A percentile compares a stretch with the other conserved stretches of the same genome.
These are phyloP conservation scores for Westerdykella ornata DNA, from an alignment of 2,329 filamentous ascomycete genomes.

Conservation along the genomic window DNA sequence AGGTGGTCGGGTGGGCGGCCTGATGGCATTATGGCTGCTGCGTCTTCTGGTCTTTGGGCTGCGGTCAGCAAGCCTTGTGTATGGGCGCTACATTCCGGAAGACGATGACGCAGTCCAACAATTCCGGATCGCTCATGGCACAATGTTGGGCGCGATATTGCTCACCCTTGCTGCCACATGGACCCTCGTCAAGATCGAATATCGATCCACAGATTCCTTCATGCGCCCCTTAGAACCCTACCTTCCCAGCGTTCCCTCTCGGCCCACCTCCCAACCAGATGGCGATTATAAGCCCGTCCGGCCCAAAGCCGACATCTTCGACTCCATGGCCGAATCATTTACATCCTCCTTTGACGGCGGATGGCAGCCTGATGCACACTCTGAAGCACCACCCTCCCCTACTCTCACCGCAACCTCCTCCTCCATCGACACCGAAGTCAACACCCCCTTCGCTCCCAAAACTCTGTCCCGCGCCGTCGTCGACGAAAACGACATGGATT, in stretches of 20 bases:
- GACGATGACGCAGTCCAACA: constrained; percentile 16
- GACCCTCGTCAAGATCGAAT: constrained; percentile 52
- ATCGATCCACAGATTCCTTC: constrained; percentile 35
- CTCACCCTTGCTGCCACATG: constrained; percentile 34
- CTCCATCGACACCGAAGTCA: constrained; percentile 20
- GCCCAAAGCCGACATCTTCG: constrained; percentile 26
- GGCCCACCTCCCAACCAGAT: constrained; percentile 7
- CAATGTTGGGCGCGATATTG: constrained; percentile 44
- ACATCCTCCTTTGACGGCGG: constrained; percentile 36
- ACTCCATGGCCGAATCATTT: constrained; percentile 32
- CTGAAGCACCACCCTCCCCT: constrained; percentile 25
- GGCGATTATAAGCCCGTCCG: constrained; percentile 19
- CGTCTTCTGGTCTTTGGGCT: constrained; percentile 55
- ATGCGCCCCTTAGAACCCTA: constrained; percentile 20
- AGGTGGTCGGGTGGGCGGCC: constrained; percentile 48
- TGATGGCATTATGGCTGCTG: constrained; percentile 59
- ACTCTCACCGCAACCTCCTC: constrained; percentile 22
- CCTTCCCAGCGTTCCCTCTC: constrained; percentile 15
- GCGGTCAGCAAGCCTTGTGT: constrained; percentile 42
- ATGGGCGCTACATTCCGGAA: constrained; percentile 16
- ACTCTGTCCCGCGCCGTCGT: constrained; percentile 5
- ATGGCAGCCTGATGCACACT: background rate
- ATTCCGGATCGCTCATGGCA: constrained; percentile 49
- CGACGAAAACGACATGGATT: constrained; percentile 62
- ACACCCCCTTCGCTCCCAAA: constrained; percentile 16